Base-by-base conservation (phyloP, 768 basidiomycete genomes). In the Lactarius hengduanensis region DNA sequence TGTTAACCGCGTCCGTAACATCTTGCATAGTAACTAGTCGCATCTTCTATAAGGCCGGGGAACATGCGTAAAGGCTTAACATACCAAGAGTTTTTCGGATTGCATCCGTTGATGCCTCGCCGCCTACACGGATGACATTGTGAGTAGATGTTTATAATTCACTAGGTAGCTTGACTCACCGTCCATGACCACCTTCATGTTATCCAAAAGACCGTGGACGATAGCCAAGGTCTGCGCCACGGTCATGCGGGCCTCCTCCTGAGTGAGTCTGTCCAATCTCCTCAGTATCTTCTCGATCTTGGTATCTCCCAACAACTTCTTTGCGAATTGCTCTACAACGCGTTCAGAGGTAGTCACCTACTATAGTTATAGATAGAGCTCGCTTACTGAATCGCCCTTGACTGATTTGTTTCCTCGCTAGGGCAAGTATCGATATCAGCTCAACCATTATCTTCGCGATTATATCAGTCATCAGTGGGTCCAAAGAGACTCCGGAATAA, bases 191-290 rank as follows among this genome's bases (percentile, higher is more conserved):
- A 32, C 18, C 45, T 53, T 64, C 34, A 64, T 26, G 13, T 64
- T 58, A 26, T 50, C 22, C 15, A 64, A 43, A 64, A 64, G 57
- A 26, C 63, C 57, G 20, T 50, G 28, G 13, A 60, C 64, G 32
- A 59, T 3, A 28, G 53, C 16, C 8, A 59, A 1, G 20, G 64
- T 60, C 16, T 65, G 64, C 18, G 58, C 40, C 13, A 34, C 53
- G 11, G 59, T 43, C 64, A 59, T 43, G 15, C 47, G 58, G 18
- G 59, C 45, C 40, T 65, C 64, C 4, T 65, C 64, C 10, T 43
- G 11, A 3, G 64, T 65, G 58, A 65, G 64, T 30, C 64, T 43
- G 59, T 65, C 64, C 40, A 65, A 32, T 34, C 59, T 55, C 16
- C 36, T 50, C 5, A 65, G 28, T n/a, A 60, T 58, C 0, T 28